A percentile compares a stretch with the other conserved stretches of the same genome.
phyloP scores from a whole-genome alignment of 2,329 filamentous ascomycete genomes.

The Teratosphaeria viscida region DNA sequence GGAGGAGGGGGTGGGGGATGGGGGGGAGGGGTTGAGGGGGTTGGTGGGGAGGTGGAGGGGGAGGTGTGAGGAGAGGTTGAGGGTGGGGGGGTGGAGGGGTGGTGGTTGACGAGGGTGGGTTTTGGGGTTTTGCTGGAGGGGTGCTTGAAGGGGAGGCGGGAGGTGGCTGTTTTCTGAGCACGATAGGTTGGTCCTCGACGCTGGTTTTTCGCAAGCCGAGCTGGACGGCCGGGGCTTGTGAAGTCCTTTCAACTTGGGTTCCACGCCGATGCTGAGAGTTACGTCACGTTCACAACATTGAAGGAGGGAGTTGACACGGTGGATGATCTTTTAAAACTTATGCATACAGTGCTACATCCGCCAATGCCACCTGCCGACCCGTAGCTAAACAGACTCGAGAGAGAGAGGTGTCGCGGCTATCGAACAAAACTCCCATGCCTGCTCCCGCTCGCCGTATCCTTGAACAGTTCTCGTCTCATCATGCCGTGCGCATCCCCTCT shows the following conservation, averaged over 20 bases:
- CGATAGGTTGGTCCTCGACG: no score
- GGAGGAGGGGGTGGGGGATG: conserved; percentile 6
- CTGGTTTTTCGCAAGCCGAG: no score
- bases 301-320: background rate
- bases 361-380: background rate
- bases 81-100: background rate
- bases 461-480: background rate
- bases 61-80: conserved; percentile 9
- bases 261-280: background rate
- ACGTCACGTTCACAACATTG: background rate
- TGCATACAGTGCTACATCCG: conserved; percentile 6
- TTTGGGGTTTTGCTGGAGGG: no score
- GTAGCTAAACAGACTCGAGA: conserved; percentile 5
- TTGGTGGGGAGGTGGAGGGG: conserved; percentile 17
- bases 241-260: background rate
- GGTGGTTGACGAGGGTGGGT: no score
- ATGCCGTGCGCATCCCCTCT: background rate
- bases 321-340: background rate
- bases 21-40: conserved; percentile 13
- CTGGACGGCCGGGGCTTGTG: no score
- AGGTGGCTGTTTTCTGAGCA: no score
- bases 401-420: conserved; percentile 1
- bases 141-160: no score
- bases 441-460: background rate
- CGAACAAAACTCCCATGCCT: background rate